Conservation (phyloP, 2,329 filamentous ascomycete genomes). For the Ophiostoma tasmaniense region DNA sequence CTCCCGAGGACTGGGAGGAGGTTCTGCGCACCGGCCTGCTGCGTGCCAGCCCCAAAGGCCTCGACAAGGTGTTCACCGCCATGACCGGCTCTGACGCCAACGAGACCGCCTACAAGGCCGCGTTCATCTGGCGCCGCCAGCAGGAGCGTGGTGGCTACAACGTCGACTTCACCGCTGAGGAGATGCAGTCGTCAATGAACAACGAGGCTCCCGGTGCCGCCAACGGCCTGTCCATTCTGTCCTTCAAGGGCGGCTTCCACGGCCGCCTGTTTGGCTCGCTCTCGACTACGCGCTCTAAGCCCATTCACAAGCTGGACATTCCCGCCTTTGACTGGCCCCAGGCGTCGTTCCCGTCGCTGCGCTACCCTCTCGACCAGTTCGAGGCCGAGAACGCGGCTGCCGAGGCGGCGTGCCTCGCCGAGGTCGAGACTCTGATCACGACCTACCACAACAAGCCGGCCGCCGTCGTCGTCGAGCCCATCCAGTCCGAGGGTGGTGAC, state of each 20-base stretch:
- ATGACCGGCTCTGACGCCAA: conserved; percentile 87
- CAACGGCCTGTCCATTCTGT: conserved; percentile 64
- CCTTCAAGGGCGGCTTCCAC: conserved; percentile 83
- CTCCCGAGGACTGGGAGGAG: conserved; percentile 71
- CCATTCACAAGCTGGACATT: conserved; percentile 91
- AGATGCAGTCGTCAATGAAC: conserved; percentile 66
- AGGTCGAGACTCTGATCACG: conserved; percentile 72
- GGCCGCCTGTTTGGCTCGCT: conserved; percentile 81
- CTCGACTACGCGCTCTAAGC: conserved; percentile 83
- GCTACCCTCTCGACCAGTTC: conserved; percentile 77
- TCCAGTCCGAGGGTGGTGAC: conserved; percentile 89
- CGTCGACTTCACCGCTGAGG: conserved; percentile 70
- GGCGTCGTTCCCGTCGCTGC: conserved; percentile 73
- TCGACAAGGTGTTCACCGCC: conserved; percentile 84
- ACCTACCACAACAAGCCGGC: conserved; percentile 71
- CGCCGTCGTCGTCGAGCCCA: conserved; percentile 77
- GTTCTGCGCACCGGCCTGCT: conserved; percentile 74
- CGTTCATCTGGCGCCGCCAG: conserved; percentile 85
- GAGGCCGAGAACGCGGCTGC: conserved; percentile 68
- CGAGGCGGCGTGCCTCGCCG: conserved; percentile 70
- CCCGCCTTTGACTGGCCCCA: conserved; percentile 93
- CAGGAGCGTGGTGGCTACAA: conserved; percentile 67
- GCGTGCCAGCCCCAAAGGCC: conserved; percentile 69
- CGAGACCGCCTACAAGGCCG: conserved; percentile 89
- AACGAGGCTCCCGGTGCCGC: conserved; percentile 72